Percentiles rank a stretch among this genome's conserved stretches.
phyloP scores from a whole-genome alignment of 306 rosid species.

The Nissolia schottii region DNA sequence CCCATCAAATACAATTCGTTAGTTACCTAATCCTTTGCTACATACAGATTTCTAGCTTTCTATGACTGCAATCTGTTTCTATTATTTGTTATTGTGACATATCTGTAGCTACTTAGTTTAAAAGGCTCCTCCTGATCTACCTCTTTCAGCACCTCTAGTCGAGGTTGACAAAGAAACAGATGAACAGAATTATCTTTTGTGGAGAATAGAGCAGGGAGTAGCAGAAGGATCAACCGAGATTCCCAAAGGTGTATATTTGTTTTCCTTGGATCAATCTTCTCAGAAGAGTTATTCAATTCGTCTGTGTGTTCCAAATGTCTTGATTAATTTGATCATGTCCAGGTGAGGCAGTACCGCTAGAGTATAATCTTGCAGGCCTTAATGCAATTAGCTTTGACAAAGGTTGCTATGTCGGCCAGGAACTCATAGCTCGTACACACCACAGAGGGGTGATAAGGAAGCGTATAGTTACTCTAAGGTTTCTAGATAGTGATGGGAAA shows the following conservation, averaged over 20 bases:
- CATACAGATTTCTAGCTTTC: constrained; percentile 21
- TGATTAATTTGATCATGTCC: constrained; percentile 18
- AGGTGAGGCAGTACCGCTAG: constrained; percentile 93
- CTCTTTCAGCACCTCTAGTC: constrained; percentile 72
- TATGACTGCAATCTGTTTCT: constrained; percentile 2
- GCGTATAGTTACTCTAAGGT: constrained; percentile 69
- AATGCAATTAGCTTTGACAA: constrained; percentile 93
- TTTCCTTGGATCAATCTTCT: constrained; percentile 5
- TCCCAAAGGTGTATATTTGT: constrained; percentile 58
- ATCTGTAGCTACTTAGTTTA: neutral
- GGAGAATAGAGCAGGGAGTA: constrained; percentile 84
- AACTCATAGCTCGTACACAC: constrained; percentile 84
- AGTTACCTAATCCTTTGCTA: constrained; percentile 33
- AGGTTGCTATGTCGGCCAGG: constrained; percentile 95
- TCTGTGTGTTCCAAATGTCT: neutral
- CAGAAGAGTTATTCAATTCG: neutral
- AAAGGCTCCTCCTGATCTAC: neutral
- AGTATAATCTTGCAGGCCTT: constrained; percentile 84
- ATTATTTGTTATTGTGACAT: neutral
- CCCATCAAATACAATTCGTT: constrained; percentile 65
- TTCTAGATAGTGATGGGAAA: constrained; percentile 49
- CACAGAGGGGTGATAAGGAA: constrained; percentile 87
- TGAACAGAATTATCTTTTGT: constrained; percentile 62
- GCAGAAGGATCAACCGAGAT: constrained; percentile 93
- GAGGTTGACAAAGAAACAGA: constrained; percentile 77